Percentiles rank a stretch among this genome's conserved stretches.
Conservation (phyloP, 208 protist genomes). For the Leishmania tarentolae region DNA sequence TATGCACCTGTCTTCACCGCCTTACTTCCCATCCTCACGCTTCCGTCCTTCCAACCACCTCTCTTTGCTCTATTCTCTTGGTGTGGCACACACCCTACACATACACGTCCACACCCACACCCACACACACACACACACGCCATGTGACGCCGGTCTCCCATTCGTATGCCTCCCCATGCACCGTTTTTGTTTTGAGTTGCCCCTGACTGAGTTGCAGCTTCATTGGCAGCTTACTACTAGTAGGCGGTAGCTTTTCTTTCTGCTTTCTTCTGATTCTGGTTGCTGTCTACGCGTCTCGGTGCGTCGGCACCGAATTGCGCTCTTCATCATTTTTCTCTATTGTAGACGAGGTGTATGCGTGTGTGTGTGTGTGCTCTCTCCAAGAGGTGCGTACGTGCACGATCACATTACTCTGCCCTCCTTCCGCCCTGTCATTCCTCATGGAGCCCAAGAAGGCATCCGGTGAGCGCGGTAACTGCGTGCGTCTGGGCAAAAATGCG, state of each 20-base stretch:
- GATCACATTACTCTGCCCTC: neutral
- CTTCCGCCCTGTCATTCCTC: neutral
- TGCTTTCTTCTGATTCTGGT: neutral
- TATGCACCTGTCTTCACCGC: neutral
- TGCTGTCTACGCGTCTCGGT: neutral
- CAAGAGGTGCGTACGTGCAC: neutral
- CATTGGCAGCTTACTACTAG: neutral
- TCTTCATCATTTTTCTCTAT: neutral
- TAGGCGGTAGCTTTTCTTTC: neutral
- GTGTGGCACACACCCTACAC: neutral
- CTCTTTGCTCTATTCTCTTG: neutral
- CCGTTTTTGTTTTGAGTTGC: neutral
- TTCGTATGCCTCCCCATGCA: neutral
- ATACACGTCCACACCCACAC: conserved; percentile 4
- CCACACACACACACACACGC: neutral
- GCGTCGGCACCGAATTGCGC: neutral
- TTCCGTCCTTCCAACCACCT: neutral
- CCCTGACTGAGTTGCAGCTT: neutral
- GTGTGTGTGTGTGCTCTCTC: neutral
- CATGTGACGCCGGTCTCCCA: neutral
- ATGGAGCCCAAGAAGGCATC: neutral
- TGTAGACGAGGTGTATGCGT: neutral
- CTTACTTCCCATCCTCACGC: neutral
- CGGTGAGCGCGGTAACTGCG: conserved; percentile 1
- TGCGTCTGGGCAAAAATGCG: conserved; percentile 32